Evolutionary conservation across 208 protist species (phyloP), one percentile per base, ranked within the genome.

Genomic region (Strigomonas galati): DNA sequence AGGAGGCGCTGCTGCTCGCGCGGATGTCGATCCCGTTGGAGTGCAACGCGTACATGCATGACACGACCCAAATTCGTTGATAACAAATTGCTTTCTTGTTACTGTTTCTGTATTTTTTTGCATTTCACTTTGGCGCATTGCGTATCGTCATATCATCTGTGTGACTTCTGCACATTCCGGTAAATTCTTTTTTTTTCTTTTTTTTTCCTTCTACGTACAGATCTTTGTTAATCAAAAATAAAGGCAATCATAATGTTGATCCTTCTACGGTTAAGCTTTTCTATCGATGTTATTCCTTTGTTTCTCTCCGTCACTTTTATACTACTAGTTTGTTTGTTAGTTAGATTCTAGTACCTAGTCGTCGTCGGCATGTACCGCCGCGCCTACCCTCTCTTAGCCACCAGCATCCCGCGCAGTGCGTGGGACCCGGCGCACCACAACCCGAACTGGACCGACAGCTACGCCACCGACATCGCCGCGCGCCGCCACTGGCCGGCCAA

Each of bases 351-450:
- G 52, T 61, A 58, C 43, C 27, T 30, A 26, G n/a, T 21, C n/a
- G 0, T 17, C 58, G 17, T 43, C 9, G 19, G 32, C 17, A 81
- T 79, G 67, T 76, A 88, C 63, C 77, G 87, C 9, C 74, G 79
- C 17, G 58, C 49, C 28, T 24, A 58, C 27, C 5, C 14, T n/a
- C 23, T 81, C 14, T 52, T 88, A 2, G 86, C 85, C 15, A 48
- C 72, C 28, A 75, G 31, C 63, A 91, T 96, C 70, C 90, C 90
- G 0, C 87, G 90, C 49, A 86, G 76, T 48, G 90, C 72, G 56
- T 96, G 90, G 87, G 90, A 96, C 53, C 90, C 90, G 15, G 75
- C 77, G 40, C 87, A 91, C 31, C 76, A 89, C 75, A 92, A 96
- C 71, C 57, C 74, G 1, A 93, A 96, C 64, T 93, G 87, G 86